Conservation (phyloP, 2,329 filamentous ascomycete genomes). For the Neopestalotiopsis clavispora region DNA sequence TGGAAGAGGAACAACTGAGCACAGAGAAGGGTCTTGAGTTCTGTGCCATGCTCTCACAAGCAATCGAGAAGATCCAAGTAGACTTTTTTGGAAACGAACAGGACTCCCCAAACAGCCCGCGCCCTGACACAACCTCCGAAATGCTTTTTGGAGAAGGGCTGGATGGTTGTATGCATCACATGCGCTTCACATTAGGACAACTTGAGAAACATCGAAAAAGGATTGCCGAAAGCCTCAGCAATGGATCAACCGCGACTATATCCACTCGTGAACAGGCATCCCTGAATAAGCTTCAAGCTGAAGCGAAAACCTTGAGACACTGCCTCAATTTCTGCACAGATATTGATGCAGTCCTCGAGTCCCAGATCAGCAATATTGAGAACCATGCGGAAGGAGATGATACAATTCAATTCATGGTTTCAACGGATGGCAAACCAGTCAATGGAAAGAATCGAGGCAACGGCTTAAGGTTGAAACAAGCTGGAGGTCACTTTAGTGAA, state of each 20-base stretch:
- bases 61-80: conserved; percentile 9
- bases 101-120: too few relatives aligned
- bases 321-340: conserved; percentile 11
- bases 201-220: conserved; percentile 4
- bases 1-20: conserved; percentile 4
- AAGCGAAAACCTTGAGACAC: conserved; percentile 8
- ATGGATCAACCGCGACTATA: neutral
- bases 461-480: conserved; percentile 7
- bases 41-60: conserved; percentile 10
- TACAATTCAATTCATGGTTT: conserved; percentile 14
- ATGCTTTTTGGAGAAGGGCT: conserved; percentile 10
- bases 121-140: neutral
- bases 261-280: conserved; percentile 7
- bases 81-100: conserved; percentile 9
- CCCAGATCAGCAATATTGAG: conserved; percentile 16
- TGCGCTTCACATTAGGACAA: conserved; percentile 14
- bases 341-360: conserved; percentile 15
- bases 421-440: conserved; percentile 11
- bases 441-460: conserved; percentile 12
- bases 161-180: conserved; percentile 11
- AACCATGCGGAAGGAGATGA: conserved; percentile 13
- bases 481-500: conserved; percentile 13
- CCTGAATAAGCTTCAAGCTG: conserved; percentile 7
- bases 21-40: conserved; percentile 14
- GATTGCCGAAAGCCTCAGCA: conserved; percentile 1